These are phyloP conservation scores for Penicillium sclerotigenum DNA, from an alignment of 2,329 filamentous ascomycete species.

Conservation along the genomic window DNA sequence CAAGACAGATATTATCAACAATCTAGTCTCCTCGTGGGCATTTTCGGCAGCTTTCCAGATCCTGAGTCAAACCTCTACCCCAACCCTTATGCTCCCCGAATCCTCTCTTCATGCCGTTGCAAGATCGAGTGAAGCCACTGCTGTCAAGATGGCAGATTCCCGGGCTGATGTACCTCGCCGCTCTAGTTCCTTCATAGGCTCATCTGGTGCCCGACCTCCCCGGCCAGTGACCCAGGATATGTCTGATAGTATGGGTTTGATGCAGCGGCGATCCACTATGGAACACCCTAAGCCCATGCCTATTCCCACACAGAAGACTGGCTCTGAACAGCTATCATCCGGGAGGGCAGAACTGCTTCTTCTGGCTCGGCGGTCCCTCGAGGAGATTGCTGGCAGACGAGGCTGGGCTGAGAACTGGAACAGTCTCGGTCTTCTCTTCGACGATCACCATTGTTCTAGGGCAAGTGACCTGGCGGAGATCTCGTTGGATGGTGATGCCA, in stretches of 20 bases:
- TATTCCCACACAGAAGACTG: constrained; percentile 46
- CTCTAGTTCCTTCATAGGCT: constrained; percentile 38
- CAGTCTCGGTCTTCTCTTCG: constrained; percentile 48
- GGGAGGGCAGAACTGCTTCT: constrained; percentile 77
- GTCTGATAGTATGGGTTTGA: constrained; percentile 28
- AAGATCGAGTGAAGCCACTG: constrained; percentile 23
- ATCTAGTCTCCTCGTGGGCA: constrained; percentile 49
- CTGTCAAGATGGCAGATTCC: constrained; percentile 19
- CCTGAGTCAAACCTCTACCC: constrained; percentile 40
- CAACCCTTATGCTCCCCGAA: constrained; percentile 36
- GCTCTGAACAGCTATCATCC: constrained; percentile 77
- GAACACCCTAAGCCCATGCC: constrained; percentile 41
- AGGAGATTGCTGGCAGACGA: constrained; percentile 66
- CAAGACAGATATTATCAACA: constrained; percentile 40
- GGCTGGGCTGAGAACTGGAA: constrained; percentile 78
- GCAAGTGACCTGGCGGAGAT: constrained; percentile 36
- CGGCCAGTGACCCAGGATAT: constrained; percentile 32
- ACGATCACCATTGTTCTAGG: constrained; percentile 28
- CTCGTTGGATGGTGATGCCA: constrained; percentile 30
- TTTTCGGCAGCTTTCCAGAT: constrained; percentile 46
- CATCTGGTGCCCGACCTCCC: constrained; percentile 15
- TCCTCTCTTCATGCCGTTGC: constrained; percentile 34
- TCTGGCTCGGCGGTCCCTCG: constrained; percentile 74
- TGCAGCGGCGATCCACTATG: constrained; percentile 47
- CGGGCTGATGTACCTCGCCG: constrained; percentile 36